A percentile compares a stretch with the other conserved stretches of the same genome.
phyloP scores from a whole-genome alignment of 306 rosid genomes.

The Corylus americana region DNA sequence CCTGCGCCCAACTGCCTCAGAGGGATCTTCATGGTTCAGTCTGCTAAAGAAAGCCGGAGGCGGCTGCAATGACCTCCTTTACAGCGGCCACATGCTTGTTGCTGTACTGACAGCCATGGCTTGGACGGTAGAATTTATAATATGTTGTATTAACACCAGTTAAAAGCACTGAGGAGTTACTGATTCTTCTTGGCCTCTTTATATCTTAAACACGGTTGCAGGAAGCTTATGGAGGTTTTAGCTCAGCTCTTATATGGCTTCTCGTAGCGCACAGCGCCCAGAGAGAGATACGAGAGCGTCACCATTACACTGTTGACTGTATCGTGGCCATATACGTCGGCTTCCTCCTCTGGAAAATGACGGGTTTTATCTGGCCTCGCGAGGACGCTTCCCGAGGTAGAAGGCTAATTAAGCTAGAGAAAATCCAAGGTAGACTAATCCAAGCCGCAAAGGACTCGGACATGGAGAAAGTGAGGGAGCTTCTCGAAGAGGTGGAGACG shows the following conservation, averaged over 20 bases:
- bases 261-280: constrained; percentile 85
- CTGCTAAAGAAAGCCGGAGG: constrained; percentile 87
- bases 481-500: constrained; percentile 62
- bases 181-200: constrained; percentile 20
- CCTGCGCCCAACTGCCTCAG: constrained; percentile 66
- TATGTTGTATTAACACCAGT: neutral
- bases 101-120: constrained; percentile 99
- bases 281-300: constrained; percentile 89
- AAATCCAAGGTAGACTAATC: constrained; percentile 67
- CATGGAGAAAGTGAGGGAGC: constrained; percentile 77
- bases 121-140: constrained; percentile 73
- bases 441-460: constrained; percentile 89
- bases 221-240: constrained; percentile 96
- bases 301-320: constrained; percentile 83
- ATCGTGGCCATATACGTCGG: constrained; percentile 89
- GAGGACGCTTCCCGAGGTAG: constrained; percentile 29
- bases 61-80: constrained; percentile 94
- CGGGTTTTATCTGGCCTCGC: constrained; percentile 77
- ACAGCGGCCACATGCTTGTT: constrained; percentile 95
- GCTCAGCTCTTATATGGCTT: constrained; percentile 84
- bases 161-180: constrained; percentile 5
- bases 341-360: constrained; percentile 88
- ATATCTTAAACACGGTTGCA: constrained; percentile 36
- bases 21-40: constrained; percentile 81
- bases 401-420: constrained; percentile 56